These are phyloP conservation scores for Paramecium biaurelia DNA, from an alignment of 73 alveolate genomes.

Conservation along the genomic window DNA sequence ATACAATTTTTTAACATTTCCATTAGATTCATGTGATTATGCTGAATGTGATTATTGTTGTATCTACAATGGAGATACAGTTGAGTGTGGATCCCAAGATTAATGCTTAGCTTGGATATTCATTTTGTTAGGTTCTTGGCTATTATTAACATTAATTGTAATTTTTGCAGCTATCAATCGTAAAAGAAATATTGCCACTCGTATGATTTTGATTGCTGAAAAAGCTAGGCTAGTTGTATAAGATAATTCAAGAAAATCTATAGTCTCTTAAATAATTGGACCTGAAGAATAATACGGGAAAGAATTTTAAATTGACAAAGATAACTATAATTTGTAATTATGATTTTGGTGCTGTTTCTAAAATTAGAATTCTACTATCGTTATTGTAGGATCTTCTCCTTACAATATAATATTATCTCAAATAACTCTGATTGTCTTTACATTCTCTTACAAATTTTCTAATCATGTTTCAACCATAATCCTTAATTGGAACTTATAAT, in stretches of 20 bases:
- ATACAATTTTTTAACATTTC: neutral
- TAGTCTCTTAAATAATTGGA: neutral
- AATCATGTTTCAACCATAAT: too few species aligned
- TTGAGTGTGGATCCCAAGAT: neutral
- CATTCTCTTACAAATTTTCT: too few species aligned
- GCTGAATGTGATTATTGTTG: constrained; percentile 30
- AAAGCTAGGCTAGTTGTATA: neutral
- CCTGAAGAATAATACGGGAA: neutral
- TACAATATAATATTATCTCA: too few species aligned
- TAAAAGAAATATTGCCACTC: neutral
- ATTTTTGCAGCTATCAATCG: constrained; percentile 3
- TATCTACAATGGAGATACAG: neutral
- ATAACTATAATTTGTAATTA: neutral
- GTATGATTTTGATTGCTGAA: neutral
- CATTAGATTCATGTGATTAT: neutral
- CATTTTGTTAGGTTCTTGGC: neutral
- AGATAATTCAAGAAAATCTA: neutral
- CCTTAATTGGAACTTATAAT: too few species aligned
- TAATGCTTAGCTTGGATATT: constrained; percentile 1
- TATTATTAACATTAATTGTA: neutral
- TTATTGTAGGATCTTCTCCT: neutral
- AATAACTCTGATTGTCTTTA: too few species aligned
- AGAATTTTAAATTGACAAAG: neutral
- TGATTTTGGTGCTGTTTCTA: neutral
- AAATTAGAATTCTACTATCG: neutral